Evolutionary conservation across 2,329 filamentous ascomycete genomes (phyloP).

Genomic region (Cladophialophora chaetospira): DNA sequence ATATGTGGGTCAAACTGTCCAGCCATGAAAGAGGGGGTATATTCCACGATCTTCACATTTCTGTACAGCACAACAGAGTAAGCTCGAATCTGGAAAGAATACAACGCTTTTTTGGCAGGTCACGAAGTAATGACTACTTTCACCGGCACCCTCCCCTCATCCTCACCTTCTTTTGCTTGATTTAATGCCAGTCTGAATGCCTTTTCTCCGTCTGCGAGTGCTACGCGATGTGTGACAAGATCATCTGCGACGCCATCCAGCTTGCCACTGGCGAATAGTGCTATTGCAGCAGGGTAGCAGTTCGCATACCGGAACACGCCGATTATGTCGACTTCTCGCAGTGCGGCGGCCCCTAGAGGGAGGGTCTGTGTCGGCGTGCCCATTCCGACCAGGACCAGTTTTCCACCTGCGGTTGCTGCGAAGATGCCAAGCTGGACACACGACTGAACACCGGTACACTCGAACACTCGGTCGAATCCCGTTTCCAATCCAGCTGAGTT

Average conservation of each 20-base stretch:
- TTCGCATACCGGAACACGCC: constrained; percentile 60
- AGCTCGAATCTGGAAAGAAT: background rate
- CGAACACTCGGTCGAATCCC: constrained; percentile 49
- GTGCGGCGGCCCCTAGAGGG: constrained; percentile 56
- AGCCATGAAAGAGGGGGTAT: too few relatives aligned
- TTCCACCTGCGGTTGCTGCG: constrained; percentile 51
- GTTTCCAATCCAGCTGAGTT: constrained; percentile 33
- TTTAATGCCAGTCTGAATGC: constrained; percentile 49
- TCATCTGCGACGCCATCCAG: constrained; percentile 52
- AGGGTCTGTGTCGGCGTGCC: constrained; percentile 57
- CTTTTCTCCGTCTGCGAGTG: constrained; percentile 51
- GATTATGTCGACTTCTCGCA: constrained; percentile 59
- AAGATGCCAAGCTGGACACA: constrained; percentile 51
- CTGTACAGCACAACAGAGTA: too few relatives aligned
- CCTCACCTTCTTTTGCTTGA: constrained; percentile 54
- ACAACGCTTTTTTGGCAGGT: background rate
- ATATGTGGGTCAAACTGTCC: too few relatives aligned
- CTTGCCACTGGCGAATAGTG: constrained; percentile 53
- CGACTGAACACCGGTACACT: constrained; percentile 49
- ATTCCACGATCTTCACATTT: too few relatives aligned
- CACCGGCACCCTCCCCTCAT: constrained; percentile 54
- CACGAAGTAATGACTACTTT: constrained; percentile 51
- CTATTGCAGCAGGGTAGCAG: constrained; percentile 58
- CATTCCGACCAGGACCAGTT: constrained; percentile 60
- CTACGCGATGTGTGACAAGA: constrained; percentile 57